These are phyloP conservation scores for Sordariomycetes sp. DNA, from an alignment of 2,329 filamentous ascomycete species.

Conservation along the genomic window DNA sequence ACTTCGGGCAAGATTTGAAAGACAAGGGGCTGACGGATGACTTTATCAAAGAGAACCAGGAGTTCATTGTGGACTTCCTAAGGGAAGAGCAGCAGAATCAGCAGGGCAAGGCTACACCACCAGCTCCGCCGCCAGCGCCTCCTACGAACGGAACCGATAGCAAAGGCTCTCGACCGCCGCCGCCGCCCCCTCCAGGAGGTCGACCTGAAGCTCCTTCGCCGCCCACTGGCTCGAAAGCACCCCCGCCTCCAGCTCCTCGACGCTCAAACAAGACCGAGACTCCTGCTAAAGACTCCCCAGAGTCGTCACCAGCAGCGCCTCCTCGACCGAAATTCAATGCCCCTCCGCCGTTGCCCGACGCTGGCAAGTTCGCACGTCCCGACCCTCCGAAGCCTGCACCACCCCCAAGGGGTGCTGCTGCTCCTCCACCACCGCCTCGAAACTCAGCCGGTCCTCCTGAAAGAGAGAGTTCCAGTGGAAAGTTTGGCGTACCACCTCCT, in stretches of 20 bases:
- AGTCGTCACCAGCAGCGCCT: conserved; percentile 56
- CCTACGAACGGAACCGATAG: conserved; percentile 21
- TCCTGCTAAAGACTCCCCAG: conserved; percentile 43
- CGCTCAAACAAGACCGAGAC: conserved; percentile 44
- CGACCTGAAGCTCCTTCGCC: conserved; percentile 19
- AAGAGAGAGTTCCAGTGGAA: conserved; percentile 47
- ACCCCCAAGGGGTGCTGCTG: conserved; percentile 8
- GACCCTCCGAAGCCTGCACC: conserved; percentile 19
- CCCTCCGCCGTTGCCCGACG: conserved; percentile 81
- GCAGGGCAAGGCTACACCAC: conserved; percentile 10
- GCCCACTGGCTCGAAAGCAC: conserved; percentile 9
- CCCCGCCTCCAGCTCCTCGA: conserved; percentile 40
- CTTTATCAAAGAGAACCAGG: conserved; percentile 58
- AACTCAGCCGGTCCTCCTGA: conserved; percentile 33
- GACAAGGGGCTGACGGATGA: conserved; percentile 56
- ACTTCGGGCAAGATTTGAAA: conserved; percentile 55
- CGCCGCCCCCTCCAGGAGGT: conserved; percentile 16
- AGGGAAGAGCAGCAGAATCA: conserved; percentile 42
- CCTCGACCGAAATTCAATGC: conserved; percentile 67
- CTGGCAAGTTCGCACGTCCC: conserved; percentile 71
- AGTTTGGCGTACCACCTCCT: conserved; percentile 71
- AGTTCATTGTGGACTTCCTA: conserved; percentile 58
- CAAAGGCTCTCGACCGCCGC: conserved; percentile 21
- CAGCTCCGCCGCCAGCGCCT: conserved; percentile 15
- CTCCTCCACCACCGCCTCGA: conserved; percentile 11